These are phyloP conservation scores for Ceratocystis smalleyi DNA, from an alignment of 2,329 filamentous ascomycete genomes.

Conservation along the genomic window DNA sequence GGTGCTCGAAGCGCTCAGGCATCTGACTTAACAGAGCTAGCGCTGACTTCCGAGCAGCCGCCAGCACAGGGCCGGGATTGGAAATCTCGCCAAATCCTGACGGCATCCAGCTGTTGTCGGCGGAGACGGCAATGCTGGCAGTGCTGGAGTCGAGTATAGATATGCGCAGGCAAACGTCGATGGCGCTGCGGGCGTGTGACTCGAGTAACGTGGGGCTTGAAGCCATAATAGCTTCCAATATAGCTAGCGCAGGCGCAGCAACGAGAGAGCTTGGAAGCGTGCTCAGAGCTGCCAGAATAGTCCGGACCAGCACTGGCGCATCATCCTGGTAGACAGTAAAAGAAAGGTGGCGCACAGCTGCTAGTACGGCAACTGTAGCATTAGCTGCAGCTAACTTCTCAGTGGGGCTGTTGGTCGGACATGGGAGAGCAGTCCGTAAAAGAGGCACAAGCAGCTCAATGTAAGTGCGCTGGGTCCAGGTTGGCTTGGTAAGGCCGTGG, in stretches of 20 bases:
- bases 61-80: not conserved
- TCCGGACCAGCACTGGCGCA: slow-evolving; percentile 30
- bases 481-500: slow-evolving; percentile 30
- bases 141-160: slow-evolving; percentile 24
- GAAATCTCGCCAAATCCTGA: slow-evolving; percentile 10
- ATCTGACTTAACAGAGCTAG: slow-evolving; percentile 33
- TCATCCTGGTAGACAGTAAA: slow-evolving; percentile 39
- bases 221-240: slow-evolving; percentile 34
- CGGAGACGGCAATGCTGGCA: slow-evolving; percentile 19
- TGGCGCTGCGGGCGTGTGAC: slow-evolving; percentile 34
- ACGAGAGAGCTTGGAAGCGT: slow-evolving; percentile 30
- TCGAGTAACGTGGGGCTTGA: slow-evolving; percentile 32
- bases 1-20: slow-evolving; percentile 34
- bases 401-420: slow-evolving; percentile 20
- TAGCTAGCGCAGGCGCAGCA: slow-evolving; percentile 32
- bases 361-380: slow-evolving; percentile 33
- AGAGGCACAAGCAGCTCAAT: slow-evolving; percentile 32
- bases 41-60: slow-evolving; percentile 8
- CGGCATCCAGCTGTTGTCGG: slow-evolving; percentile 23
- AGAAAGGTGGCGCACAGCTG: slow-evolving; percentile 34
- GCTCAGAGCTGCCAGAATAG: slow-evolving; percentile 34
- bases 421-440: slow-evolving; percentile 29
- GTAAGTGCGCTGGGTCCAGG: slow-evolving; percentile 37
- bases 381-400: slow-evolving; percentile 24
- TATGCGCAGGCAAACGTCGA: slow-evolving; percentile 29